A percentile compares a stretch with the other conserved stretches of the same genome.
These are phyloP conservation scores for Endogone sp. DNA, from an alignment of 192 early-diverging fungal genomes.

Conservation along the genomic window DNA sequence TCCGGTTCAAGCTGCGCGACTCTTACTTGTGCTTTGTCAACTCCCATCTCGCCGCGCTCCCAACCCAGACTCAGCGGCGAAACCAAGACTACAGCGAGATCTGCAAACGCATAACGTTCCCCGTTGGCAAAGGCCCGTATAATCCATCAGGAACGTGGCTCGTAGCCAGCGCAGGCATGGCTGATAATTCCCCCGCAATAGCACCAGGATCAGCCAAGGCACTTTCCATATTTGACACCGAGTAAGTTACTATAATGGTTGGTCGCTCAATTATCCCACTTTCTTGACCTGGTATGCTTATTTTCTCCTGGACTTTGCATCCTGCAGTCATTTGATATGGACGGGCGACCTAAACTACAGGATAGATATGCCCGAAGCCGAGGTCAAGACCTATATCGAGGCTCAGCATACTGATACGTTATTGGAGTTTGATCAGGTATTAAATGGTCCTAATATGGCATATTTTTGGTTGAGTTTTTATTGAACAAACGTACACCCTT, in stretches of 20 bases:
- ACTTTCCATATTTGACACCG: conserved; percentile 61
- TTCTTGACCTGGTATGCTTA: neutral
- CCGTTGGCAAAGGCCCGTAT: conserved; percentile 13
- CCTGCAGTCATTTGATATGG: conserved; percentile 74
- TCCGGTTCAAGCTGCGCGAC: conserved; percentile 73
- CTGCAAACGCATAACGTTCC: conserved; percentile 66
- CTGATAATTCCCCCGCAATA: conserved; percentile 9
- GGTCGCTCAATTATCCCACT: neutral
- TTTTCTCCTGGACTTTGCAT: too few relatives aligned
- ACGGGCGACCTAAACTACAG: conserved; percentile 97
- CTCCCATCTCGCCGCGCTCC: conserved; percentile 87
- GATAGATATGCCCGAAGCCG: conserved; percentile 58
- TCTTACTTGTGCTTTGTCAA: conserved; percentile 87
- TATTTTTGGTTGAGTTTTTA: too few relatives aligned
- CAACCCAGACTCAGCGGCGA: conserved; percentile 67
- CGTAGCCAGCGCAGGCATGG: conserved; percentile 29
- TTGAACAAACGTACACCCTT: too few relatives aligned
- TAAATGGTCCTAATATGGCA: too few relatives aligned
- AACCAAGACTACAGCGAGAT: conserved; percentile 91
- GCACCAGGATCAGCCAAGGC: conserved; percentile 10
- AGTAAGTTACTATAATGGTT: conserved; percentile 54
- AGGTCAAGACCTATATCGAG: conserved; percentile 51
- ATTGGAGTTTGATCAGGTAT: conserved; percentile 78
- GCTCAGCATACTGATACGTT: conserved; percentile 58
- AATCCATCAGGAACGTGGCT: conserved; percentile 20